Conservation (phyloP, 371 early-diverging fungal species). For the Mucor velutinosus region DNA sequence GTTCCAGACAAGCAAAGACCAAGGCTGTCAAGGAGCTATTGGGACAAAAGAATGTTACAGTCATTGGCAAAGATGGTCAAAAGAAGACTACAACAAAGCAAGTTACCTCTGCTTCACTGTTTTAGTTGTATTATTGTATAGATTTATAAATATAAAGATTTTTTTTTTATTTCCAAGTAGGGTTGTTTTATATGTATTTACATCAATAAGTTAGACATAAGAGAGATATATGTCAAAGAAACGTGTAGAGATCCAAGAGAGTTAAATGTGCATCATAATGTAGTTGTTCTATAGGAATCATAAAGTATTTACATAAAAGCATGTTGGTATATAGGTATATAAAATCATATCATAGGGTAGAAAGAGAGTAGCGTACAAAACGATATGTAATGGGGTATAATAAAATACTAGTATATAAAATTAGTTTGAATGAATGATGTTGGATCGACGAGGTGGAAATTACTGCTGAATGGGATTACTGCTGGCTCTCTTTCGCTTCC, state of each 20-base stretch:
- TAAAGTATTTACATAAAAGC: background rate
- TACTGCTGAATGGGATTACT: background rate
- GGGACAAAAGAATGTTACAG: conserved; percentile 66
- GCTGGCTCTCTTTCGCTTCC: conserved; percentile 28
- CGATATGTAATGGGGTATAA: conserved; percentile 5
- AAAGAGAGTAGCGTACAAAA: background rate
- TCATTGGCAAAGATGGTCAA: conserved; percentile 65
- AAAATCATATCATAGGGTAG: background rate
- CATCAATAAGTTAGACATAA: background rate
- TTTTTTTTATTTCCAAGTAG: background rate
- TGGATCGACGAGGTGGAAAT: background rate
- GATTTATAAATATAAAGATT: background rate
- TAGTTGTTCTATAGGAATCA: background rate
- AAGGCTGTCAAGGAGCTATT: conserved; percentile 73
- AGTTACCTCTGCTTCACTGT: conserved; percentile 34
- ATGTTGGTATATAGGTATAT: background rate
- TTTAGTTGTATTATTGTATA: conserved; percentile 17
- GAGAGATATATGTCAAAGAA: background rate
- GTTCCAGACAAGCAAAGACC: conserved; percentile 59
- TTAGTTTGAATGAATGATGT: background rate
- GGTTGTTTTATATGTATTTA: background rate
- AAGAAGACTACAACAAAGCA: conserved; percentile 30
- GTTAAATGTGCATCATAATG: background rate
- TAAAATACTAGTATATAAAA: background rate
- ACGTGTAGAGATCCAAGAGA: background rate